Evolutionary conservation across 768 basidiomycete species (phyloP).

Genomic region (Termitomyces sp.): DNA sequence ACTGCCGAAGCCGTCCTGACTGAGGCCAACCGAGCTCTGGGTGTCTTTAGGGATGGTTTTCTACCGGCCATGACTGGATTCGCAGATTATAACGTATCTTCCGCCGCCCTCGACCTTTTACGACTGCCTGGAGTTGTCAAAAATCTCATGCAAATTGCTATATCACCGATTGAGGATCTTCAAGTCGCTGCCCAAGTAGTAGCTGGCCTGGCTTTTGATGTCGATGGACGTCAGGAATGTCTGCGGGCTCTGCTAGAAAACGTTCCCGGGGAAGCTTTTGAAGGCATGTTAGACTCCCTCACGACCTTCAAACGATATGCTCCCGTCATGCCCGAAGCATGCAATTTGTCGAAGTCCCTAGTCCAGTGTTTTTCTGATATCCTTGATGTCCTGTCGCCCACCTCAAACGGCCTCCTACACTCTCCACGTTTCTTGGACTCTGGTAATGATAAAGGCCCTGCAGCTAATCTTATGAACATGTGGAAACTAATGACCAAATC

Average conservation of each 20-base stretch:
- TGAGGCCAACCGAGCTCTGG: constrained; percentile 62
- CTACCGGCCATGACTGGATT: constrained; percentile 59
- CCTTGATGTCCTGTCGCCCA: constrained; percentile 81
- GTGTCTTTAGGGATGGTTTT: constrained; percentile 60
- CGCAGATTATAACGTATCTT: constrained; percentile 57
- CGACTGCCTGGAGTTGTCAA: constrained; percentile 53
- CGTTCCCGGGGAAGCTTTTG: constrained; percentile 61
- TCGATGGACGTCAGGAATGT: constrained; percentile 86
- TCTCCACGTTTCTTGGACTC: constrained; percentile 48
- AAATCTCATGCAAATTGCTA: constrained; percentile 62
- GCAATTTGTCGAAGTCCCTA: constrained; percentile 82
- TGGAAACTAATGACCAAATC: constrained; percentile 84
- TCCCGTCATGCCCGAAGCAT: constrained; percentile 74
- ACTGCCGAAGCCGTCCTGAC: constrained; percentile 37
- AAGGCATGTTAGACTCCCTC: constrained; percentile 72
- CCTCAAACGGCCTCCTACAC: constrained; percentile 68
- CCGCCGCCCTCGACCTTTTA: constrained; percentile 55
- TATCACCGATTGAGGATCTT: constrained; percentile 79
- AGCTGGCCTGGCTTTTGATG: constrained; percentile 85
- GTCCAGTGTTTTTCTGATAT: constrained; percentile 93
- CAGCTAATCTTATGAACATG: constrained; percentile 59
- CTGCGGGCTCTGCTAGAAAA: constrained; percentile 76
- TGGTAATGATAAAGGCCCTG: constrained; percentile 42
- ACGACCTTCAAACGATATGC: constrained; percentile 64
- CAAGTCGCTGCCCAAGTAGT: constrained; percentile 76